Percentiles rank a stretch among this genome's conserved stretches.
Evolutionary conservation across 1,284 basidiomycete species (phyloP).

Genomic region (Sphaerobolus stellatus): DNA sequence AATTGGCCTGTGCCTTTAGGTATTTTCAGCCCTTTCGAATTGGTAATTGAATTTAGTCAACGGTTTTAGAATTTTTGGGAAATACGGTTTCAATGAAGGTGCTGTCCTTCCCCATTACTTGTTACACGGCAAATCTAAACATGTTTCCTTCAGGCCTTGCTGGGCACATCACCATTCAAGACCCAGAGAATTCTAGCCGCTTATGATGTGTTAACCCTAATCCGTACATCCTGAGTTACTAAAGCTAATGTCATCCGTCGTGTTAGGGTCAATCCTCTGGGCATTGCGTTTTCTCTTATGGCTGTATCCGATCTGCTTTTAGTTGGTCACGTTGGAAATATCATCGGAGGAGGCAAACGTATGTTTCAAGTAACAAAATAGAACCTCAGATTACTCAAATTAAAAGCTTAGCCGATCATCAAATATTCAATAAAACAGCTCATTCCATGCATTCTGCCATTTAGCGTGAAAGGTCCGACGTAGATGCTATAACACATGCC

Average conservation of each 20-base stretch:
- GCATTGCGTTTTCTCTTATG: slow-evolving; percentile 45
- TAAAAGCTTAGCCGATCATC: slow-evolving; percentile 36
- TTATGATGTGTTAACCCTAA: not conserved
- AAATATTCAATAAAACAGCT: slow-evolving; percentile 46
- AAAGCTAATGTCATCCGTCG: too few species aligned
- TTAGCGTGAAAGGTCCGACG: slow-evolving; percentile 59
- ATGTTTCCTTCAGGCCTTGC: slow-evolving; percentile 63
- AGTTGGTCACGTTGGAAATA: slow-evolving; percentile 46
- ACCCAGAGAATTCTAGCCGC: not conserved
- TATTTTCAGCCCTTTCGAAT: not conserved
- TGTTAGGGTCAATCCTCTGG: slow-evolving; percentile 59
- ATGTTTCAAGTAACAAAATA: not conserved
- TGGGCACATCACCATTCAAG: slow-evolving; percentile 63
- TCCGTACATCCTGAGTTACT: too few species aligned
- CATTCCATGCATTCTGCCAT: slow-evolving; percentile 56
- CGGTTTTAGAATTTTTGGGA: slow-evolving; percentile 9
- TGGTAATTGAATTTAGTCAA: not conserved
- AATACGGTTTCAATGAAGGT: slow-evolving; percentile 13
- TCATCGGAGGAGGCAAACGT: not conserved
- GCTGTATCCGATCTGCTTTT: slow-evolving; percentile 47
- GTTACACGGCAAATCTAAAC: slow-evolving; percentile 44
- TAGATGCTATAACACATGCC: slow-evolving; percentile 62
- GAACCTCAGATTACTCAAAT: too few species aligned
- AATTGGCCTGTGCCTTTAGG: slow-evolving; percentile 12
- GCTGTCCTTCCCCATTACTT: not conserved